These are phyloP conservation scores for Singerocomus inundabilis DNA, from an alignment of 1,284 basidiomycete species.

Conservation along the genomic window DNA sequence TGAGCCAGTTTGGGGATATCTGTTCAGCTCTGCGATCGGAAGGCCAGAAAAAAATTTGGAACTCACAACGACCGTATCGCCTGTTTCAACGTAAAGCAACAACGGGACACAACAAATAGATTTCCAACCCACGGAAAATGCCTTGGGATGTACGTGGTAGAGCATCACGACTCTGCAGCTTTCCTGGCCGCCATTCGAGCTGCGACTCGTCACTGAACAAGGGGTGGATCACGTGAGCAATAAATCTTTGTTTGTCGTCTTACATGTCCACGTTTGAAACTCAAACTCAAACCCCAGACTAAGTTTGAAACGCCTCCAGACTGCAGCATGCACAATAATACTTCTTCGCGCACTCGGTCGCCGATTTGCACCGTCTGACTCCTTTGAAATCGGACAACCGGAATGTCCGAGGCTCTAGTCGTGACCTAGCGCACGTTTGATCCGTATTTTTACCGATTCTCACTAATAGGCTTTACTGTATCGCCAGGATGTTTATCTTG, in stretches of 20 bases:
- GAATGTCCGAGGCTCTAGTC: too few species aligned
- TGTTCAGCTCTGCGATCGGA: constrained; percentile 71
- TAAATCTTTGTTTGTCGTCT: too few species aligned
- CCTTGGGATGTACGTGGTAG: constrained; percentile 84
- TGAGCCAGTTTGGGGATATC: constrained; percentile 85
- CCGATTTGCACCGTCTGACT: neutral
- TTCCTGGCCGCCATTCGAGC: constrained; percentile 65
- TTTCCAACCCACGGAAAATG: constrained; percentile 70
- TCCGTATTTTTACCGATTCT: neutral
- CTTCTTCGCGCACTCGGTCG: too few species aligned
- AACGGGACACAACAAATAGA: neutral
- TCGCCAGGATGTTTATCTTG: neutral
- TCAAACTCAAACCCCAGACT: too few species aligned
- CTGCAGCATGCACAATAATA: too few species aligned
- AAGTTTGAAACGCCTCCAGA: too few species aligned
- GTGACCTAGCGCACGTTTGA: too few species aligned
- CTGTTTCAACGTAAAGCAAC: constrained; percentile 39
- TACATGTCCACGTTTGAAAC: neutral
- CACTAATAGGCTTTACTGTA: neutral
- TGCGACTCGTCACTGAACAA: too few species aligned
- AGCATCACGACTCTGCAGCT: constrained; percentile 75
- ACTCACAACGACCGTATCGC: constrained; percentile 75
- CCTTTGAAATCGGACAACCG: neutral
- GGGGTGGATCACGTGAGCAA: constrained; percentile 21
- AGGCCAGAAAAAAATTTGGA: constrained; percentile 91